Base-by-base conservation (phyloP, 2,329 filamentous ascomycete species). In the Thyridium curvatum region DNA sequence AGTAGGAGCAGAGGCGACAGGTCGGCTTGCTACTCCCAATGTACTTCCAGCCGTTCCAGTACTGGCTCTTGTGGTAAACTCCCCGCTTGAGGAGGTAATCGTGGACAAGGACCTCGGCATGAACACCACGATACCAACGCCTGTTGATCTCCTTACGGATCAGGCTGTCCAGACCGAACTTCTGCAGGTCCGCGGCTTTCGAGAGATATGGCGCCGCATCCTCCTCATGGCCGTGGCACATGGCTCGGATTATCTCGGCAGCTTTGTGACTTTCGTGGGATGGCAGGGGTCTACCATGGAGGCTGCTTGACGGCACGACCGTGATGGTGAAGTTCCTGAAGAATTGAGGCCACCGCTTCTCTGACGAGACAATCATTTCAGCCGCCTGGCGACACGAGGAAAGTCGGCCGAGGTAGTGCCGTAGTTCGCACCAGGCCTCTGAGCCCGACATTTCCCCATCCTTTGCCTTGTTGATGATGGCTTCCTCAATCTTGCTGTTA, bases 1-100 rank as follows among this genome's bases (percentile, higher is more conserved):
- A 66, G 38, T 61, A 59, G 3, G 47, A 31, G 15, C 63, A 66
- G 2, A 66, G 50, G 2, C 54, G 53, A 26, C 62, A 66, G 0
- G 59, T 51, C 0, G 60, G 60, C 41, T 66, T 66, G 46, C 61
- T 64, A 14, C 50, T 52, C 0, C 61, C 63, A 16, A 66, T 62
- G 37, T 61, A 66, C 18, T 41, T 52, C 46, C 49, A 59, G 2
- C 39, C 34, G 0, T 39, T 18, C 37, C 61, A 65, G 47, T 61
- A 65, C 0, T n/a, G n/a, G n/a, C 18, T 13, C 1, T 37, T 28
- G 0, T 30, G 6, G 7, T 32, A 29, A 1, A 36, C 36, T 2
- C 33, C 33, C 7, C 33, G 37, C 4, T 41, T 40, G 8, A 44
- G 42, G 3, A 12, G 32, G 13, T 48, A 54, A 26, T 55, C 43